Evolutionary conservation across 139 green algal genomes (phyloP), one percentile per base, ranked within the genome.

Genomic region (Monoraphidium neglectum): DNA sequence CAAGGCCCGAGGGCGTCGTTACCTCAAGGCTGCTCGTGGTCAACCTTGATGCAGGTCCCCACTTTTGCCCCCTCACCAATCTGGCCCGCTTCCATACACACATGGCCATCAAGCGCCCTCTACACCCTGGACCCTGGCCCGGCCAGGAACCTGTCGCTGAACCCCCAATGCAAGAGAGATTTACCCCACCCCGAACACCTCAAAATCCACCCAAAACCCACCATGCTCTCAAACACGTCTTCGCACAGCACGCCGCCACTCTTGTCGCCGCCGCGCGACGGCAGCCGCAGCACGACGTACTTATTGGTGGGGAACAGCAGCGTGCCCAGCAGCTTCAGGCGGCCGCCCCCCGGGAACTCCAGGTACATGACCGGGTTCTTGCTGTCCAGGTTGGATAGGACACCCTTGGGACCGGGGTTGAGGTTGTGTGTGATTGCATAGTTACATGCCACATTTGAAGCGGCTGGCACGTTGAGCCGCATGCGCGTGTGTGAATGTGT

Each of bases 281-380:
- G 56, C 63, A 94, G 66, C 33, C 81, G 82, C 61, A 98, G 77
- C 70, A 92, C 80, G 77, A 95, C 71, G 85, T 96, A 98, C 77
- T 90, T 91, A 72, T 90, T 91, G 24, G 83, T 86, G 47, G 91
- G 87, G 72, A 94, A 94, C 10, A 92, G 78, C 33, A 95, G 82
- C 10, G 87, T 95, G 49, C 93, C 94, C 40, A 86, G 79, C 59
- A 97, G 82, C 82, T 96, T 95, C 24, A 97, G 81, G 8, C 89
- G 82, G 0, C 93, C 93, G 0, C 91, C 92, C 30, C 78, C 60
- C 0, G 90, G 89, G 75, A 97, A 97, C 68, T 97, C 87, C 10
- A 98, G 72, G 83, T 98, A 97, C 83, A 98, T 77, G 46, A 96
- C 85, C 0, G 94, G 94, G 71, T 94, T 93, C 47, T 84, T 83